These are phyloP conservation scores for Cylindrotheca closterium DNA, from an alignment of 108 stramenopile genomes.

Conservation along the genomic window DNA sequence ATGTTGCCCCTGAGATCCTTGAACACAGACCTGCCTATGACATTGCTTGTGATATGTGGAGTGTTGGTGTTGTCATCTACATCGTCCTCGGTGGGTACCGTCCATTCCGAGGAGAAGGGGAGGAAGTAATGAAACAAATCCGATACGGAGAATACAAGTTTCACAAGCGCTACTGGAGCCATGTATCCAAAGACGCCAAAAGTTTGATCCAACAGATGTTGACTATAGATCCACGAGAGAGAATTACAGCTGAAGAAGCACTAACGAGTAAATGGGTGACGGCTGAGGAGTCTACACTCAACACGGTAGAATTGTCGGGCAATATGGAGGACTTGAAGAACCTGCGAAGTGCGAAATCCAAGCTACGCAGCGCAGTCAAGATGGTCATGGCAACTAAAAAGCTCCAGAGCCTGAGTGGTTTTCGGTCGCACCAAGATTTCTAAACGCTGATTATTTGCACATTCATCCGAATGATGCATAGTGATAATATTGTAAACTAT, in stretches of 20 bases:
- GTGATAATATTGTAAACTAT: too few species aligned
- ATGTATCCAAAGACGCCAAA: slow-evolving; percentile 81
- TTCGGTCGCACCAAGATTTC: slow-evolving; percentile 35
- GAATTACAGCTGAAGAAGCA: slow-evolving; percentile 74
- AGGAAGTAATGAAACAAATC: slow-evolving; percentile 74
- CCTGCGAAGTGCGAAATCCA: slow-evolving; percentile 36
- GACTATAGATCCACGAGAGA: slow-evolving; percentile 70
- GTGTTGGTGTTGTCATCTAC: slow-evolving; percentile 92
- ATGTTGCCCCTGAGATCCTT: slow-evolving; percentile 84
- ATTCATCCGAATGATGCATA: too few species aligned
- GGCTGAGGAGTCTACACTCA: slow-evolving; percentile 16
- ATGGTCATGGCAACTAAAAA: slow-evolving; percentile 45
- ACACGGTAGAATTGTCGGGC: slow-evolving; percentile 24
- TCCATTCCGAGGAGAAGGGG: slow-evolving; percentile 72
- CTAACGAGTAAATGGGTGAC: slow-evolving; percentile 80
- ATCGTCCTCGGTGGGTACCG: slow-evolving; percentile 94
- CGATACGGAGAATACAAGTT: slow-evolving; percentile 84
- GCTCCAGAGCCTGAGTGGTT: slow-evolving; percentile 36
- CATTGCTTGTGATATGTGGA: slow-evolving; percentile 92
- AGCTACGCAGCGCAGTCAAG: slow-evolving; percentile 36
- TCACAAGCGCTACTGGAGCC: slow-evolving; percentile 77
- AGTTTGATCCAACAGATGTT: slow-evolving; percentile 82
- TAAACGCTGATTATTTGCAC: too few species aligned
- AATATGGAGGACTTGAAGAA: slow-evolving; percentile 48
- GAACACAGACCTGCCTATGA: slow-evolving; percentile 64